Evolutionary conservation across 257 asterid genomes (phyloP).

Genomic region (Nicotiana undulata): DNA sequence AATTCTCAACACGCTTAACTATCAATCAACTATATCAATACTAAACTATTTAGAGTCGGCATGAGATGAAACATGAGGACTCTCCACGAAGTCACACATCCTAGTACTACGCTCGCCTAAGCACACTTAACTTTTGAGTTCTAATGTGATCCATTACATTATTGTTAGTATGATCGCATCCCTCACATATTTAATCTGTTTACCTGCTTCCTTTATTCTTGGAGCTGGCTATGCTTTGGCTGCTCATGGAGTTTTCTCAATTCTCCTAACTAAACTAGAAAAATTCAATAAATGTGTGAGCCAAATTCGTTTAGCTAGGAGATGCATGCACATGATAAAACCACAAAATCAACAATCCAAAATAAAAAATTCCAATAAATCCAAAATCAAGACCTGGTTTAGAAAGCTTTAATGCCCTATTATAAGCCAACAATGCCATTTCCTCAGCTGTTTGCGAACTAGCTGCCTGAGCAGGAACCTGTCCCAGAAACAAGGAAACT

Average conservation of each 20-base stretch:
- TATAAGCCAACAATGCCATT: constrained; percentile 81
- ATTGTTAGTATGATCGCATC: background rate
- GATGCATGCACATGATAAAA: background rate
- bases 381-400: constrained; percentile 44
- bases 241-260: background rate
- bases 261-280: background rate
- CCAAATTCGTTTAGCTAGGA: background rate
- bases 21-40: background rate
- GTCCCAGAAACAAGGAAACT: background rate
- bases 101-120: background rate
- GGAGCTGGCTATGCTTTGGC: background rate
- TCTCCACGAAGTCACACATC: background rate
- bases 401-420: constrained; percentile 83
- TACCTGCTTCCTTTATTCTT: background rate
- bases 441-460: constrained; percentile 75
- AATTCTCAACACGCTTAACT: background rate
- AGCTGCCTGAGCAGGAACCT: constrained; percentile 65
- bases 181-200: background rate
- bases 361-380: background rate
- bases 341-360: background rate
- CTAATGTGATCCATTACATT: background rate
- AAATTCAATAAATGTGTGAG: background rate
- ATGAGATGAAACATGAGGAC: background rate
- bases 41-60: background rate
- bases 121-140: background rate